phyloP scores from a whole-genome alignment of 371 early-diverging fungal genomes.

The Mucor saturninus region DNA sequence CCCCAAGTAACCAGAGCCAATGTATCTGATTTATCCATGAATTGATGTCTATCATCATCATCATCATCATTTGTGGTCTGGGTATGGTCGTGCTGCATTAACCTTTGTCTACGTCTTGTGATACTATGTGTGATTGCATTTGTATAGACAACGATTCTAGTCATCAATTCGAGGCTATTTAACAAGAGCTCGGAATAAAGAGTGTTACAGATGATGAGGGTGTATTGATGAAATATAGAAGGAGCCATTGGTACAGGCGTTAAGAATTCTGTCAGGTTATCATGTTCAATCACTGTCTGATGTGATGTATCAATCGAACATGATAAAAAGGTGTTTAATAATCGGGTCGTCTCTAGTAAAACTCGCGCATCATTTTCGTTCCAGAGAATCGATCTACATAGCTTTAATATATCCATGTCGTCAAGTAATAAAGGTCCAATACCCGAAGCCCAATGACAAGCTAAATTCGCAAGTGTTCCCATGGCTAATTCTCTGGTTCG shows the following conservation, averaged over 20 bases:
- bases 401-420: slow-evolving; percentile 43
- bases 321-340: slow-evolving; percentile 42
- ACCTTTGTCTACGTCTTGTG: slow-evolving; percentile 15
- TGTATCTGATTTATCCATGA: slow-evolving; percentile 39
- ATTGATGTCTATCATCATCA: slow-evolving; percentile 8
- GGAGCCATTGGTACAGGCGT: slow-evolving; percentile 42
- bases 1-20: slow-evolving; percentile 43
- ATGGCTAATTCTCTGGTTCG: slow-evolving; percentile 48
- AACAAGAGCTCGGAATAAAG: slow-evolving; percentile 41
- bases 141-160: slow-evolving; percentile 42
- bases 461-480: slow-evolving; percentile 49
- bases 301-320: slow-evolving; percentile 35
- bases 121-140: slow-evolving; percentile 42
- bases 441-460: slow-evolving; percentile 45
- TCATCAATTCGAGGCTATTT: slow-evolving; percentile 38
- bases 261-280: slow-evolving; percentile 34
- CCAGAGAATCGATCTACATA: slow-evolving; percentile 46
- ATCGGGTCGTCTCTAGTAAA: slow-evolving; percentile 40
- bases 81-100: background rate
- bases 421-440: slow-evolving; percentile 30
- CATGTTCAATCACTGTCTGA: slow-evolving; percentile 46
- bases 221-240: slow-evolving; percentile 45
- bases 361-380: slow-evolving; percentile 49
- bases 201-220: slow-evolving; percentile 46
- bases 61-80: slow-evolving; percentile 2